Conservation (phyloP, 257 asterid genomes). For the Lantana camara region DNA sequence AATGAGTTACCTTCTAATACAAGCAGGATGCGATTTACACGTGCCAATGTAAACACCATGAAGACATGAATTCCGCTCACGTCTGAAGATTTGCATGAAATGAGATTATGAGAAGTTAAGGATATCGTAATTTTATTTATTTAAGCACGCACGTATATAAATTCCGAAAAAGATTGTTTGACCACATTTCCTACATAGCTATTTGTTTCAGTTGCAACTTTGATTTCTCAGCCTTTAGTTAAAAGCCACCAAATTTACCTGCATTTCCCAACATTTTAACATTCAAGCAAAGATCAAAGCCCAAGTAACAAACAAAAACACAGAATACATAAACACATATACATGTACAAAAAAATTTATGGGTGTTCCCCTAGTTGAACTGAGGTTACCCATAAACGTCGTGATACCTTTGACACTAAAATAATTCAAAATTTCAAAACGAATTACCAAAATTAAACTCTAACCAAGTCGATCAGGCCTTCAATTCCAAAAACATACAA, state of each 20-base stretch:
- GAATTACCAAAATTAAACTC: neutral
- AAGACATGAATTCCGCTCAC: neutral
- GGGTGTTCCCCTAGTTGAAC: neutral
- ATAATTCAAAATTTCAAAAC: neutral
- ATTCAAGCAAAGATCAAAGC: conserved; percentile 19
- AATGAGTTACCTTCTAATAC: conserved; percentile 9
- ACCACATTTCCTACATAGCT: conserved; percentile 4
- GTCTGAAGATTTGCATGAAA: neutral
- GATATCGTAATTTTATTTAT: neutral
- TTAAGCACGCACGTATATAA: neutral
- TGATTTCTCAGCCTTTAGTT: conserved; percentile 5
- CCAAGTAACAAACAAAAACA: conserved; percentile 10
- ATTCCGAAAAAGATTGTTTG: conserved; percentile 9
- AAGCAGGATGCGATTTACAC: neutral
- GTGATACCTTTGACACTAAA: neutral
- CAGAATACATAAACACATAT: neutral
- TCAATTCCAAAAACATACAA: conserved; percentile 16
- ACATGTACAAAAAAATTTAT: neutral
- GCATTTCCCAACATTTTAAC: neutral
- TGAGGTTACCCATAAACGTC: neutral
- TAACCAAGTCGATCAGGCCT: conserved; percentile 17
- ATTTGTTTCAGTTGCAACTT: neutral
- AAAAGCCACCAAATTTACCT: conserved; percentile 9
- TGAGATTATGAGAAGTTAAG: conserved; percentile 3
- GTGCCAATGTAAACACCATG: neutral